Evolutionary conservation across 108 stramenopile species (phyloP).

Genomic region (Bacterosira constricta): DNA sequence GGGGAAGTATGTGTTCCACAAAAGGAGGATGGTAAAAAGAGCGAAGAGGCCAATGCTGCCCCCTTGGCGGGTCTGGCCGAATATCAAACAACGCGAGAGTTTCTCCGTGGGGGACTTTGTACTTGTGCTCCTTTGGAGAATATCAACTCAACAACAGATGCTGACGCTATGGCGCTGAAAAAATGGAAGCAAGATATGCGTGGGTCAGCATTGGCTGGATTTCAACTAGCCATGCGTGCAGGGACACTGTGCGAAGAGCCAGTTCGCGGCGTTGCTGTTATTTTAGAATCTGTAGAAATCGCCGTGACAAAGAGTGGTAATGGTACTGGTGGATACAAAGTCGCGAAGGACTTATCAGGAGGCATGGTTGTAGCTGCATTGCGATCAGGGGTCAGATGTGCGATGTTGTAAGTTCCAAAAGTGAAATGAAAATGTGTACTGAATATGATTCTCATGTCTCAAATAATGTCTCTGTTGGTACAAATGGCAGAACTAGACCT

Average conservation of each 20-base stretch:
- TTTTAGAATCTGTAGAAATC: conserved; percentile 82
- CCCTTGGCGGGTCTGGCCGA: not conserved
- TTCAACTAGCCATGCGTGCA: conserved; percentile 76
- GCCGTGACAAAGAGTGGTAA: conserved; percentile 56
- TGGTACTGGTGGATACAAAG: conserved; percentile 11
- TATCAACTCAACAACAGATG: not conserved
- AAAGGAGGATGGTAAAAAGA: conserved; percentile 22
- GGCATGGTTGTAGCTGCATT: conserved; percentile 84
- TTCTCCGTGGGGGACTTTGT: conserved; percentile 17
- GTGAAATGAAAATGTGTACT: not conserved
- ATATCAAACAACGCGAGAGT: conserved; percentile 18
- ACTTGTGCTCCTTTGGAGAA: not conserved
- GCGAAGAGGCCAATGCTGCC: not conserved
- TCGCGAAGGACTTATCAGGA: conserved; percentile 64
- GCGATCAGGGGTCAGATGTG: conserved; percentile 78
- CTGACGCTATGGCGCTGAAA: conserved; percentile 54
- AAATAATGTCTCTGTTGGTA: not conserved
- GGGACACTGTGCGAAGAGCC: conserved; percentile 92
- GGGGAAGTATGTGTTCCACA: conserved; percentile 51
- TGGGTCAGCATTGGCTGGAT: conserved; percentile 81
- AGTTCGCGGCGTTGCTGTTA: conserved; percentile 75
- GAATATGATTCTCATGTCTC: not conserved
- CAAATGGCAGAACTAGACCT: conserved; percentile 58
- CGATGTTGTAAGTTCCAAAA: conserved; percentile 57
- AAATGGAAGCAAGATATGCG: conserved; percentile 79